A percentile compares a stretch with the other conserved stretches of the same genome.
Evolutionary conservation across 371 early-diverging fungal genomes (phyloP).

Genomic region (Modicella reniformis): DNA sequence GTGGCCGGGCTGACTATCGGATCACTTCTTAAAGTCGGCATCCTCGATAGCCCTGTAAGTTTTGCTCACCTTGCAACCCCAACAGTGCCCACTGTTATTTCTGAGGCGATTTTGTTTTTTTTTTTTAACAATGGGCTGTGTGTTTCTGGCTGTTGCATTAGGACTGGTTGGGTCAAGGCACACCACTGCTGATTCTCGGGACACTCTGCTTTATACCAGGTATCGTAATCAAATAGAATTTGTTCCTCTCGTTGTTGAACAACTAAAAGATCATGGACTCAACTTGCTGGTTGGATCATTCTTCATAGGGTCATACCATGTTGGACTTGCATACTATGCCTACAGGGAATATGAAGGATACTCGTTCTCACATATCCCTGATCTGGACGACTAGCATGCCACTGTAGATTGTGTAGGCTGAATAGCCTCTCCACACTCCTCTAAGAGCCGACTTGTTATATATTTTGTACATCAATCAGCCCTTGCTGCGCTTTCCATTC

Average conservation of each 20-base stretch:
- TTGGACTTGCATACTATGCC: slow-evolving; percentile 56
- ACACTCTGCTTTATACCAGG: slow-evolving; percentile 66
- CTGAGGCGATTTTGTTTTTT: neutral
- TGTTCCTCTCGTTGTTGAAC: no score
- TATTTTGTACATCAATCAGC: neutral
- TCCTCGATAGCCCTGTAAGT: slow-evolving; percentile 50
- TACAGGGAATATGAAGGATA: slow-evolving; percentile 58
- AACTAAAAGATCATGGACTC: neutral
- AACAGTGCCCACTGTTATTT: neutral
- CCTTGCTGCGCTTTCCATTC: neutral
- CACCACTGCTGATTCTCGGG: slow-evolving; percentile 60
- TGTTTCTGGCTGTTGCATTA: no score
- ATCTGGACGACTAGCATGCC: slow-evolving; percentile 38
- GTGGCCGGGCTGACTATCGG: slow-evolving; percentile 66
- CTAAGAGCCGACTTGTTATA: neutral
- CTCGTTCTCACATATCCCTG: slow-evolving; percentile 55
- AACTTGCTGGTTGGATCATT: neutral
- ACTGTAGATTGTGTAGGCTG: neutral
- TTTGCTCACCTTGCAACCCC: neutral
- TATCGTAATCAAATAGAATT: no score
- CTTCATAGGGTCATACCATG: slow-evolving; percentile 54
- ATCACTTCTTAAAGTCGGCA: slow-evolving; percentile 65
- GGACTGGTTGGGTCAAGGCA: slow-evolving; percentile 70
- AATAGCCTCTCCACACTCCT: no score
- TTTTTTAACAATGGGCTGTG: neutral